These are phyloP conservation scores for Pseudogymnoascus sp. DNA, from an alignment of 2,329 filamentous ascomycete genomes.

Conservation along the genomic window DNA sequence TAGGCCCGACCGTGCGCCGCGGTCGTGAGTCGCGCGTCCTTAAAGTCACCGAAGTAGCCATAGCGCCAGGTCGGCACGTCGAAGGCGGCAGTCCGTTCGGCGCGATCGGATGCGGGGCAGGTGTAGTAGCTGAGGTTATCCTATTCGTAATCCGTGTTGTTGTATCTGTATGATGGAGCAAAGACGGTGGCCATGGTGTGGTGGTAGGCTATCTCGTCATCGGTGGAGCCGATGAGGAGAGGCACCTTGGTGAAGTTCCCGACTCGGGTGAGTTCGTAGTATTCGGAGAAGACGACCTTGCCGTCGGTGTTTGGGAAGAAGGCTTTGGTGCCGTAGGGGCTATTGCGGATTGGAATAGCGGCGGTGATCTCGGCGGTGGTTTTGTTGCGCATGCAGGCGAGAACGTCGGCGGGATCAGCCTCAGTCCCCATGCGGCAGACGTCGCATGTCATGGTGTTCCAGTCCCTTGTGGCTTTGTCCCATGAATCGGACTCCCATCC, in stretches of 20 bases:
- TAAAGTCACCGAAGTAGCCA: slow-evolving; percentile 31
- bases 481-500: slow-evolving; percentile 3
- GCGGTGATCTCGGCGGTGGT: slow-evolving; percentile 9
- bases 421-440: slow-evolving; percentile 6
- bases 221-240: slow-evolving; percentile 12
- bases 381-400: slow-evolving; percentile 11
- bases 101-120: slow-evolving; percentile 26
- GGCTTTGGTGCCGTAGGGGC: not conserved
- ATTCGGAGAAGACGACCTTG: slow-evolving; percentile 11
- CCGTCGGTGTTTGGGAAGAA: slow-evolving; percentile 8
- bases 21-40: slow-evolving; percentile 24
- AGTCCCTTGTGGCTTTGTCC: slow-evolving; percentile 11
- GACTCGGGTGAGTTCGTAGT: slow-evolving; percentile 1
- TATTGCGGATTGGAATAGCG: not conserved
- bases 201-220: slow-evolving; percentile 8
- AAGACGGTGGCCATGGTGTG: not conserved
- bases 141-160: not conserved
- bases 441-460: slow-evolving; percentile 9
- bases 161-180: not conserved
- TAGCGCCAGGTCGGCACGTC: slow-evolving; percentile 32
- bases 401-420: slow-evolving; percentile 6
- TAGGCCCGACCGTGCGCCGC: slow-evolving; percentile 28
- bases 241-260: slow-evolving; percentile 11
- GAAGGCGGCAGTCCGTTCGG: slow-evolving; percentile 20
- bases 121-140: slow-evolving; percentile 23